Conservation (phyloP, 2,329 filamentous ascomycete species). For the Ampelomyces quisqualis region DNA sequence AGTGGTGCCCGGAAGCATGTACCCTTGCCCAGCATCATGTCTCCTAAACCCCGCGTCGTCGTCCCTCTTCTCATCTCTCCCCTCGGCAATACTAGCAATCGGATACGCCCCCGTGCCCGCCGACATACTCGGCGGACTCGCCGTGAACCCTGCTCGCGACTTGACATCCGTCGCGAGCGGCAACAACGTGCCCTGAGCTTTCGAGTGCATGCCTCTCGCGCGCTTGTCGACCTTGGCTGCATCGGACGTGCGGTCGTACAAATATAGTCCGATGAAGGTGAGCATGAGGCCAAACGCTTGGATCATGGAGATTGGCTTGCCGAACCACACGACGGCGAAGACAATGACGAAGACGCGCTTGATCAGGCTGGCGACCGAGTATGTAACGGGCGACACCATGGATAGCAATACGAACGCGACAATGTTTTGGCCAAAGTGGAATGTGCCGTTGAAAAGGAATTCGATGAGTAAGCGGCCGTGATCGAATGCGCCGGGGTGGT, state of each 20-base stretch:
- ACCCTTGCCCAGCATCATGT: conserved; percentile 49
- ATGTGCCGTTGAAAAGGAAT: conserved; percentile 94
- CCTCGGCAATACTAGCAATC: conserved; percentile 25
- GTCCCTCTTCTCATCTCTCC: conserved; percentile 57
- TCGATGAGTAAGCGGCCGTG: conserved; percentile 68
- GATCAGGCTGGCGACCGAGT: conserved; percentile 92
- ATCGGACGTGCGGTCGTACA: conserved; percentile 91
- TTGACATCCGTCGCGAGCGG: conserved; percentile 57
- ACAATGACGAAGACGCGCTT: conserved; percentile 97
- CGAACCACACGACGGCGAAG: conserved; percentile 94
- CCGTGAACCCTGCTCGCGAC: conserved; percentile 40
- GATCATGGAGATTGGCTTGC: conserved; percentile 77
- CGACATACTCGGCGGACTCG: conserved; percentile 42
- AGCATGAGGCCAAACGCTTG: conserved; percentile 84
- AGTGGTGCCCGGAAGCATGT: conserved; percentile 76
- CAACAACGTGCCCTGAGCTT: conserved; percentile 64
- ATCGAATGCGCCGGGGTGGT: conserved; percentile 71
- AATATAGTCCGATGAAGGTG: conserved; percentile 88
- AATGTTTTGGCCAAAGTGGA: conserved; percentile 96
- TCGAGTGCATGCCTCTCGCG: conserved; percentile 64
- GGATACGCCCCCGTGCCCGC: conserved; percentile 38
- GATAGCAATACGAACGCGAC: conserved; percentile 90
- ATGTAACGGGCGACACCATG: conserved; percentile 93
- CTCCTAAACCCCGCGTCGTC: conserved; percentile 53
- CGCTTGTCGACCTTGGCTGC: conserved; percentile 83